Base-by-base conservation (phyloP, 1,139 yeast genomes). In the Sugiyamaella sp. region DNA sequence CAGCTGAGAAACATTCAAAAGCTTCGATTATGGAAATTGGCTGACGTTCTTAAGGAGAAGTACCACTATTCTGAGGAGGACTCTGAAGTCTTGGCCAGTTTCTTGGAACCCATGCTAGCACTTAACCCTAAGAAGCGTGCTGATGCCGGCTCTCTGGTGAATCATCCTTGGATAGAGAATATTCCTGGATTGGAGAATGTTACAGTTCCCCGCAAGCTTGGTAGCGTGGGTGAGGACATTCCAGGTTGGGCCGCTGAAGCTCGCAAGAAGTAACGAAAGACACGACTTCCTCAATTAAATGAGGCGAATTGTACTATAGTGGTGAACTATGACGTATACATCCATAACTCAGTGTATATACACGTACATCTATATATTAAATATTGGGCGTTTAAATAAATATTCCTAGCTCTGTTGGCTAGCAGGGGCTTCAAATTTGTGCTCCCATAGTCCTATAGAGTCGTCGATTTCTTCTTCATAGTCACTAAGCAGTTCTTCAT, bases 101-200 rank as follows among this genome's bases (percentile, higher is more conserved):
- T 89, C 62, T 72, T 89, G 57, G 67, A 77, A 52, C 93, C 95
- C 17, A 85, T 89, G 93, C 75, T 89, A 44, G 71, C 78, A 12
- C 70, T 86, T 24, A 84, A 81, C 64, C 96, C 96, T 1, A 82
- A 77, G 60, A 64, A 71, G 39, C 75, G 97, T 52, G 89, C 88
- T 19, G 95, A 84, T 71, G 91, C 91, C 14, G 95, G 93, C 25
- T 90, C 89, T 29, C 80, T 84, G 81, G 77, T 85, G 12, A 83
- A 84, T 60, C 95, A 87, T 65, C 80, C 80, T n/a, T 89, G 95
- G 95, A 73, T 89, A 43, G 74, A 65, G 27, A 87, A 84, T 63
- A 84, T 85, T 1, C 71, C 76, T 40, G 86, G 88, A 0, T 72
- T 81, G 57, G 86, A 82, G 50, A 76, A 79, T 58, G 77, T 80